Conservation (phyloP, 2,329 filamentous ascomycete species). For the Epichloe aotearoae region DNA sequence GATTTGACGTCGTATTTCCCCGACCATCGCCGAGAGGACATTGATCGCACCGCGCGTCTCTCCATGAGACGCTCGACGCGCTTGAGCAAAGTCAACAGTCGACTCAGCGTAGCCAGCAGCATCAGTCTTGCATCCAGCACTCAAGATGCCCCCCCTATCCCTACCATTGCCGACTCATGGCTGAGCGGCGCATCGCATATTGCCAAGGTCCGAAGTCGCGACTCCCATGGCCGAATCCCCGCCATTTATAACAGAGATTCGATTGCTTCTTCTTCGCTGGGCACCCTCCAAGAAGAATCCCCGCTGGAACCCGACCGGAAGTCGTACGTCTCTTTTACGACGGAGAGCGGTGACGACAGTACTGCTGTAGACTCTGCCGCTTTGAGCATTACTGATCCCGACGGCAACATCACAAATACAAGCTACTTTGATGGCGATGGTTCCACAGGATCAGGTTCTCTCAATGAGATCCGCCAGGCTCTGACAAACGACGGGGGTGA, state of each 20-base stretch:
- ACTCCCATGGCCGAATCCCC: constrained; percentile 34
- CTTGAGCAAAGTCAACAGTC: constrained; percentile 83
- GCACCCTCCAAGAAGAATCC: constrained; percentile 84
- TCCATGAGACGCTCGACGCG: constrained; percentile 84
- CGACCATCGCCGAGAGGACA: constrained; percentile 83
- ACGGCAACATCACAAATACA: constrained; percentile 54
- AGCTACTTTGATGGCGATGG: constrained; percentile 79
- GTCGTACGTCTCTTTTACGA: constrained; percentile 79
- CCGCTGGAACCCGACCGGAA: constrained; percentile 78
- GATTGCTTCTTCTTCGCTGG: constrained; percentile 75
- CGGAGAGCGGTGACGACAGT: constrained; percentile 60
- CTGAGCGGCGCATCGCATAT: constrained; percentile 38
- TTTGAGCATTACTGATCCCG: constrained; percentile 66
- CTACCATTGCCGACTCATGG: constrained; percentile 92
- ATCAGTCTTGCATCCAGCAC: constrained; percentile 86
- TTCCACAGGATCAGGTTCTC: constrained; percentile 57
- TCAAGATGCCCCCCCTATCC: constrained; percentile 86
- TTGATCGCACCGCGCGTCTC: constrained; percentile 87
- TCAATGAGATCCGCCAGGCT: constrained; percentile 74
- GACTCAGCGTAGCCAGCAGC: constrained; percentile 86
- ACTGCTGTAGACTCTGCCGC: constrained; percentile 23
- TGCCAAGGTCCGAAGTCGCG: constrained; percentile 26
- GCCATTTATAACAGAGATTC: constrained; percentile 60
- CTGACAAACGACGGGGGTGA: constrained; percentile 87
- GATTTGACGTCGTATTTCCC: constrained; percentile 96